Conservation (phyloP, 495 filamentous ascomycete species). For the Aspergillus olivimuriae region DNA sequence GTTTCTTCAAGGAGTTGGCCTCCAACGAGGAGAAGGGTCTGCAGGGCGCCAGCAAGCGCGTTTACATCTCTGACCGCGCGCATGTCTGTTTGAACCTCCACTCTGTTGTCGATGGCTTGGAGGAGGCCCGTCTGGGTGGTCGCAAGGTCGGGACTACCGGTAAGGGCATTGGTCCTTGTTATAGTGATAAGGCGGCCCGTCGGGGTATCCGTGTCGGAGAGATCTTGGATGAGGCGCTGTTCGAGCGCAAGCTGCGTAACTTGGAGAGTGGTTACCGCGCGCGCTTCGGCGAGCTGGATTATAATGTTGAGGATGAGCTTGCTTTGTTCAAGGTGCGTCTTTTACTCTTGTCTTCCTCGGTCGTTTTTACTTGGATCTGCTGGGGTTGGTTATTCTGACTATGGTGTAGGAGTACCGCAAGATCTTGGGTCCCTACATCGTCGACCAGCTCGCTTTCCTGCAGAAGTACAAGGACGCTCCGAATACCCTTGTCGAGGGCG, state of each 20-base stretch:
- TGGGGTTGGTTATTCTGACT: too few species aligned
- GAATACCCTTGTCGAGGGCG: slow-evolving; percentile 75
- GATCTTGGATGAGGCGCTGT: slow-evolving; percentile 63
- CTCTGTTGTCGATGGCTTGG: slow-evolving; percentile 71
- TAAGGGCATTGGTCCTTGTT: slow-evolving; percentile 72
- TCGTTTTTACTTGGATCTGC: too few species aligned
- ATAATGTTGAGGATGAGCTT: slow-evolving; percentile 79
- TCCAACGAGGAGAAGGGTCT: slow-evolving; percentile 68
- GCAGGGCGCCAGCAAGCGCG: slow-evolving; percentile 52
- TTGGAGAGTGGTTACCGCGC: slow-evolving; percentile 63
- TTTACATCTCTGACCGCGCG: slow-evolving; percentile 74
- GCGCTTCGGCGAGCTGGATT: slow-evolving; percentile 68
- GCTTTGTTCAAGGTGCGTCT: slow-evolving; percentile 48
- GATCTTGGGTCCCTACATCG: slow-evolving; percentile 58
- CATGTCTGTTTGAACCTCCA: slow-evolving; percentile 85
- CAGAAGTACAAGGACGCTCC: slow-evolving; percentile 48
- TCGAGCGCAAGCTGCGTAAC: slow-evolving; percentile 65
- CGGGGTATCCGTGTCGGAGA: slow-evolving; percentile 70
- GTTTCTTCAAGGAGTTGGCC: slow-evolving; percentile 82
- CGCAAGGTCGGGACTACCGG: slow-evolving; percentile 51
- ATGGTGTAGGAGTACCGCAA: slow-evolving; percentile 57
- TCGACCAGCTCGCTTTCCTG: slow-evolving; percentile 53
- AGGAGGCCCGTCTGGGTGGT: slow-evolving; percentile 71
- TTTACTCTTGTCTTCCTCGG: not conserved
- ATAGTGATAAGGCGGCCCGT: slow-evolving; percentile 73